A percentile compares a stretch with the other conserved stretches of the same genome.
These are phyloP conservation scores for Carex kokanica DNA, from an alignment of 176 grass and related monocot species.

Conservation along the genomic window DNA sequence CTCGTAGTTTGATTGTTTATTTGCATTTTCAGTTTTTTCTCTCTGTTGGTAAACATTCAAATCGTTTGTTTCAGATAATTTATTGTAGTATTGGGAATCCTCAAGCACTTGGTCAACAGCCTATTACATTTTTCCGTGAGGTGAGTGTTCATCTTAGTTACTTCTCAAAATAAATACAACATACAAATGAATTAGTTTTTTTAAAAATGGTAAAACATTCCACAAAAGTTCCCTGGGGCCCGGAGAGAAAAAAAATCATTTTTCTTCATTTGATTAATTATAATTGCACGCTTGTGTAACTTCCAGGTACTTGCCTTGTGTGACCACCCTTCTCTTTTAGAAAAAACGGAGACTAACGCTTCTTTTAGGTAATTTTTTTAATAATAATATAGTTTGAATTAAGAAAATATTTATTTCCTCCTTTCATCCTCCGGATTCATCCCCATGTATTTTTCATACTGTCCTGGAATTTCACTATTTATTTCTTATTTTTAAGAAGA, in stretches of 20 bases:
- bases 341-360: slow-evolving; percentile 33
- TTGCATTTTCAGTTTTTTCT: not conserved
- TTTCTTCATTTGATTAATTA: not conserved
- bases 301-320: slow-evolving; percentile 73
- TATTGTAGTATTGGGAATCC: slow-evolving; percentile 73
- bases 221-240: too few species aligned
- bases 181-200: not conserved
- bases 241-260: not conserved
- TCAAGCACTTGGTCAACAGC: slow-evolving; percentile 56
- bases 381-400: not conserved
- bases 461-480: too few species aligned
- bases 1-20: not conserved
- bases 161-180: not conserved
- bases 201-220: not conserved
- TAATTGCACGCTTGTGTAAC: slow-evolving; percentile 1
- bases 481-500: too few species aligned
- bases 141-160: slow-evolving; percentile 22
- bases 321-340: slow-evolving; percentile 58
- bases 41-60: not conserved
- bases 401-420: not conserved
- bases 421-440: too few species aligned
- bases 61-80: slow-evolving; percentile 40
- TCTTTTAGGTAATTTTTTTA: slow-evolving; percentile 55
- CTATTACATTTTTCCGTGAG: slow-evolving; percentile 64
- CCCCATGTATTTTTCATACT: too few species aligned